Evolutionary conservation across 495 filamentous ascomycete genomes (phyloP), one percentile per base, ranked within the genome.

Genomic region (Penicillium steckii): DNA sequence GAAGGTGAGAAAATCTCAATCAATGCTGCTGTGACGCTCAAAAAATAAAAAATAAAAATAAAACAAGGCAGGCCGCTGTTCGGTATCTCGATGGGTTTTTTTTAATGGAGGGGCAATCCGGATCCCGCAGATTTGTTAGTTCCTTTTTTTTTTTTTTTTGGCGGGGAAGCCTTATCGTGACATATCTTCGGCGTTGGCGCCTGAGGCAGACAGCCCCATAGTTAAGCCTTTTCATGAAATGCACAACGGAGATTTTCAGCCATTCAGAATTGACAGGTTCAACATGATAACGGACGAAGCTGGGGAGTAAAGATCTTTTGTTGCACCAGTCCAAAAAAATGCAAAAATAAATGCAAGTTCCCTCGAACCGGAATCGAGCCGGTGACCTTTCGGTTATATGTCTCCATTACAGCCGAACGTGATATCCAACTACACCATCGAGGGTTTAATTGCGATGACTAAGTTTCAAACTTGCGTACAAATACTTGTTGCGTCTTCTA

Each of bases 101-200:
- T 22, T 9, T 17, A 41, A 41, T 41, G 19, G 38, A 41, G 38
- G 38, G 38, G 38, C n/a, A 3, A 3, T 26, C 23, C 10, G 17
- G 43, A n/a, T 10, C 26, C 10, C 5, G 26, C 4, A 27, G 26
- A 27, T 4, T 27, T 27, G 26, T 5, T 27, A 13, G 18, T 41
- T 22, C 12, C 23, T 46, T 46, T 46, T 46, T 46, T 41, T 22
- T 22, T 41, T 46, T 46, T 46, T 46, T 46, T 21, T 2, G 44
- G 24, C 9, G 38, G 38, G 38, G 12, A 41, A 19, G 4, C 8
- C 18, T 41, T 41, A 41, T 41, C 38, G 38, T 24, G 38, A 3
- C 6, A n/a, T 35, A 15, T 13, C 32, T 15, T 7, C 13, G 13
- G 6, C 4, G n/a, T 35, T 35, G 32, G 19, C 37, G 21, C 37